Evolutionary conservation across 768 basidiomycete species (phyloP), one percentile per base, ranked within the genome.

Genomic region (Amanita polypyramis): DNA sequence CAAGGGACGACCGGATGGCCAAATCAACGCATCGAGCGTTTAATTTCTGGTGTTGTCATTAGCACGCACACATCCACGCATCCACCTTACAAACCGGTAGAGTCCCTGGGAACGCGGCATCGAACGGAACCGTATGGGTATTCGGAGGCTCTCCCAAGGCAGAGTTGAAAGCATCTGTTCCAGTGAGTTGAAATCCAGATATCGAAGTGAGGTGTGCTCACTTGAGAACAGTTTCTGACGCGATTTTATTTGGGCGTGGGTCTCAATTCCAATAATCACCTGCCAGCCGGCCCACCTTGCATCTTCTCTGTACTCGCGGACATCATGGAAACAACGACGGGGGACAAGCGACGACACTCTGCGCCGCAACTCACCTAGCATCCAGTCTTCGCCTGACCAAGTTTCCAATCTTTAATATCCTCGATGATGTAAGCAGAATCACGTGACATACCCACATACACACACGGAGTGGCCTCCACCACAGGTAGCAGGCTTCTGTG

Each of bases 61-160:
- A 58, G 51, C 8, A 33, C 30, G 25, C 30, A 39, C 14, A 36
- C 42, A 33, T 49, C 19, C 10, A 39, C 9, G 23, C 20, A 27
- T 11, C 25, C 3, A 20, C 21, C 41, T 23, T 4, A 68, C 82
- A 60, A 51, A 95, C 92, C 25, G 95, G 95, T 29, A 98, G 66
- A 4, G 92, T 89, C 41, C 96, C 95, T 7, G 95, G 95, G 57
- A 93, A 85, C 0, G 92, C 89, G 2, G 93, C 90, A 56, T 98
- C 95, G 54, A 85, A 85, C 1, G 71, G 61, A 1, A 82, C 77
- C 15, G 93, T 85, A 54, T 76, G 75, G 1, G 75, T 79, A 59
- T 97, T 98, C 0, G 86, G 79, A 0, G 60, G 51, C 29, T 80
- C 76, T 39, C 65, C 64, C 11, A 60, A 54, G n/a, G 56, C 58